Evolutionary conservation across 2,329 filamentous ascomycete species (phyloP).

Genomic region (Ustulina deusta): DNA sequence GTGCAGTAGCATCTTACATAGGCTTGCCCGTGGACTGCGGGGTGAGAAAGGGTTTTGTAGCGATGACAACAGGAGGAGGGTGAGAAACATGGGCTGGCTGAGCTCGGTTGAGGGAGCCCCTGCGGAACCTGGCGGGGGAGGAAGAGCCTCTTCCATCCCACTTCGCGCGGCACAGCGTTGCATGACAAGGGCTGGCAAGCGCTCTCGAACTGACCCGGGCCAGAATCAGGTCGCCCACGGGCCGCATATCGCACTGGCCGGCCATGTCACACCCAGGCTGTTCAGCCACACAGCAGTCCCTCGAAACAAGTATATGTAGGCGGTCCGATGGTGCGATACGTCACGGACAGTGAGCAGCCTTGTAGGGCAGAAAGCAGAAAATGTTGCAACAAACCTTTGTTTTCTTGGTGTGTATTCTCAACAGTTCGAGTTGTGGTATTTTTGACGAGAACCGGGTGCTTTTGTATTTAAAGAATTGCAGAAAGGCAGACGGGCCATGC

Average conservation of each 20-base stretch:
- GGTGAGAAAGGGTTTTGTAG: conserved; percentile 38
- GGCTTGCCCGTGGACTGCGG: conserved; percentile 33
- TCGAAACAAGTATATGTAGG: neutral
- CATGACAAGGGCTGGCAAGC: conserved; percentile 19
- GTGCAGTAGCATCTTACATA: conserved; percentile 32
- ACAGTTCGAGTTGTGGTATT: neutral
- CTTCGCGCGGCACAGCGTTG: conserved; percentile 11
- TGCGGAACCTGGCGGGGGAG: neutral
- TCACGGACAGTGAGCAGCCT: conserved; percentile 16
- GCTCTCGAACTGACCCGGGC: conserved; percentile 25
- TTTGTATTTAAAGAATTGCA: conserved; percentile 5
- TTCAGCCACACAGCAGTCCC: conserved; percentile 24
- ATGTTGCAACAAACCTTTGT: neutral
- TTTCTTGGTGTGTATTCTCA: neutral
- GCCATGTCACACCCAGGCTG: neutral
- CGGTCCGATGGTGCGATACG: neutral
- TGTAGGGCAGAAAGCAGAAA: conserved; percentile 25
- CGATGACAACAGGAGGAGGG: neutral
- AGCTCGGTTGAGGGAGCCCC: conserved; percentile 35
- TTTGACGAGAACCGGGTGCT: neutral
- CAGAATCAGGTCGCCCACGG: neutral
- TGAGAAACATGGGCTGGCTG: conserved; percentile 6
- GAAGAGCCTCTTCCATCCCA: conserved; percentile 18
- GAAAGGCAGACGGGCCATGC: neutral
- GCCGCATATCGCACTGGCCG: conserved; percentile 16